Conservation (phyloP, 1,139 yeast species). For the Sugiyamaella japonica region DNA sequence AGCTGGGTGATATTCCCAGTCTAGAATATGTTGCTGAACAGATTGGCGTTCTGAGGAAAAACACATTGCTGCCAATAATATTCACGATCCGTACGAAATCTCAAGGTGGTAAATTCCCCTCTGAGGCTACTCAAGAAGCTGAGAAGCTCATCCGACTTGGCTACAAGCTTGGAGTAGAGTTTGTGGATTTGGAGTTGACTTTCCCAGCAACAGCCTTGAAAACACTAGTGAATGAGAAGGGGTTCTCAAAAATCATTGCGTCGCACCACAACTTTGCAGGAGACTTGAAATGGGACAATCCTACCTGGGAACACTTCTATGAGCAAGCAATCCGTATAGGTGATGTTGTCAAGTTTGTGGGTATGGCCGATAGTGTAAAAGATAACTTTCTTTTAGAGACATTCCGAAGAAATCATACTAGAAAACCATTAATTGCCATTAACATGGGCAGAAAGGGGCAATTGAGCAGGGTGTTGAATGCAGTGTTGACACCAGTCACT, state of each 20-base stretch:
- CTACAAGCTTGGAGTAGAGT: conserved; percentile 58
- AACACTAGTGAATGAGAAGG: conserved; percentile 50
- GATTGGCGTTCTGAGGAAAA: conserved; percentile 56
- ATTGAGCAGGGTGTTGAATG: conserved; percentile 74
- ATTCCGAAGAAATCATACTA: conserved; percentile 52
- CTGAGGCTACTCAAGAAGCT: conserved; percentile 50
- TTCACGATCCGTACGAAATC: conserved; percentile 74
- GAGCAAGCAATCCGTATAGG: conserved; percentile 63
- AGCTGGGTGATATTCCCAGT: conserved; percentile 33
- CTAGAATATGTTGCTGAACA: conserved; percentile 65
- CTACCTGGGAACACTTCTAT: conserved; percentile 74
- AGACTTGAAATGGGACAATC: conserved; percentile 59
- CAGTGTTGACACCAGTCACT: conserved; percentile 79
- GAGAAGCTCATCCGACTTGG: conserved; percentile 60
- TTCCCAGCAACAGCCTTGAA: conserved; percentile 48
- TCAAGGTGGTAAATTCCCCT: conserved; percentile 83
- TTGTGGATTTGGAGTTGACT: conserved; percentile 53
- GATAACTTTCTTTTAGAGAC: conserved; percentile 73
- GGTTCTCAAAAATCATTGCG: conserved; percentile 71
- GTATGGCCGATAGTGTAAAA: conserved; percentile 59
- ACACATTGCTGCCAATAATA: conserved; percentile 71
- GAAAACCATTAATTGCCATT: conserved; percentile 73
- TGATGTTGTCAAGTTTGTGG: conserved; percentile 83
- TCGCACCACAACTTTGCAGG: conserved; percentile 77
- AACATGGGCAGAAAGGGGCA: conserved; percentile 80